Percentiles rank a stretch among this genome's conserved stretches.
phyloP scores from a whole-genome alignment of 305 asterid species.

The Coffea humblotiana region DNA sequence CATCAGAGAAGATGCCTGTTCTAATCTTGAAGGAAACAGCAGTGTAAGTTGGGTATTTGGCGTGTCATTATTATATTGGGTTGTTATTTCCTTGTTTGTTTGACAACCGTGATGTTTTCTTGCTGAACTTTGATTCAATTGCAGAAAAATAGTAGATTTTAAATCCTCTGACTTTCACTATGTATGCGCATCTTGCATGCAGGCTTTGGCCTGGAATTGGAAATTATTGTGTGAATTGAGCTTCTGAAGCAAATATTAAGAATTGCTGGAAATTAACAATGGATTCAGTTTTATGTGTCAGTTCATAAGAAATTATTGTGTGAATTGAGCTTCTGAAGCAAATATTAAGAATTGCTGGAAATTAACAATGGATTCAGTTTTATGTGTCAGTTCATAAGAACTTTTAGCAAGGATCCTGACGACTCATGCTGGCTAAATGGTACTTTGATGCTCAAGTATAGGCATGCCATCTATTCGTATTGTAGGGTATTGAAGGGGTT shows the following conservation, averaged over 20 bases:
- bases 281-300: neutral
- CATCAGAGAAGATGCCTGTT: constrained; percentile 41
- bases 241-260: neutral
- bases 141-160: neutral
- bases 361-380: neutral
- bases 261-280: neutral
- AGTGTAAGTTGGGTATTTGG: constrained; percentile 39
- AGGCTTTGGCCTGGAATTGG: neutral
- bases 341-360: neutral
- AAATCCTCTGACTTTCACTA: neutral
- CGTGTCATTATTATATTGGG: neutral
- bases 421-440: neutral
- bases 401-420: neutral
- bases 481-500: neutral
- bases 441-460: neutral
- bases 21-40: constrained; percentile 38
- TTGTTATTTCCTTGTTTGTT: neutral
- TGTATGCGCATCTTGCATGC: neutral
- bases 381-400: neutral
- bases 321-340: neutral
- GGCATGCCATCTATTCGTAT: neutral
- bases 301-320: neutral
- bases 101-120: neutral
- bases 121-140: too few species aligned
- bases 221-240: neutral